Evolutionary conservation across 345 rosid species (phyloP).

Genomic region (Viola odorata): DNA sequence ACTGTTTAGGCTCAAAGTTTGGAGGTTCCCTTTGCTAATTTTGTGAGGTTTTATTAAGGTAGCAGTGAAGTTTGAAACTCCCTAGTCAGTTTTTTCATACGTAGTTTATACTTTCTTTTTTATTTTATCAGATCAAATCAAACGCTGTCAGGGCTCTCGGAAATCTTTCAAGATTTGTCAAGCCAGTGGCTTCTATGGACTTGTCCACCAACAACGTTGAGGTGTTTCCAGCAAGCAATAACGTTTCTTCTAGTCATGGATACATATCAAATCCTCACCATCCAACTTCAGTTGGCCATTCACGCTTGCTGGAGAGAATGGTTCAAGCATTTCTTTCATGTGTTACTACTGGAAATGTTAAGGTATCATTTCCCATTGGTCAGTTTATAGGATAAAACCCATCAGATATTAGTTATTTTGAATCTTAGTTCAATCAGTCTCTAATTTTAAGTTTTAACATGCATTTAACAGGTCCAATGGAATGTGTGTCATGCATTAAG

Average conservation of each 20-base stretch:
- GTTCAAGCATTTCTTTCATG: constrained; percentile 94
- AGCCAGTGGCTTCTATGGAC: constrained; percentile 16
- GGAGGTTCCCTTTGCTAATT: too few relatives aligned
- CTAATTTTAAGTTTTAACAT: constrained; percentile 14
- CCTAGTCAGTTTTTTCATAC: too few relatives aligned
- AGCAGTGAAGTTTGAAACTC: too few relatives aligned
- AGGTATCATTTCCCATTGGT: constrained; percentile 42
- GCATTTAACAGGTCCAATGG: constrained; percentile 82
- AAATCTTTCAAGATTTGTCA: constrained; percentile 60
- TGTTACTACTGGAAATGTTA: constrained; percentile 90
- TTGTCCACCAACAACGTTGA: constrained; percentile 15
- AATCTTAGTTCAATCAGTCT: too few relatives aligned
- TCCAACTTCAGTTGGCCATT: constrained; percentile 31
- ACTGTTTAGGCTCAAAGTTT: too few relatives aligned
- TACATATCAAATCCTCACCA: constrained; percentile 15
- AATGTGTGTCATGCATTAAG: constrained; percentile 91
- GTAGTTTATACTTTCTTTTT: neutral
- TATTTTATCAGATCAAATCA: constrained; percentile 51
- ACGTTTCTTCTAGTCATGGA: constrained; percentile 12
- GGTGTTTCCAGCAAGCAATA: constrained; percentile 16
- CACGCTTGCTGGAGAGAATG: constrained; percentile 61
- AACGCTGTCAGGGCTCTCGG: constrained; percentile 95
- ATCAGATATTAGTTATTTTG: too few relatives aligned
- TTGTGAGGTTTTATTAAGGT: too few relatives aligned
- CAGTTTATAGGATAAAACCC: neutral